Base-by-base conservation (phyloP, 306 rosid genomes). In the Glycine latifolia region DNA sequence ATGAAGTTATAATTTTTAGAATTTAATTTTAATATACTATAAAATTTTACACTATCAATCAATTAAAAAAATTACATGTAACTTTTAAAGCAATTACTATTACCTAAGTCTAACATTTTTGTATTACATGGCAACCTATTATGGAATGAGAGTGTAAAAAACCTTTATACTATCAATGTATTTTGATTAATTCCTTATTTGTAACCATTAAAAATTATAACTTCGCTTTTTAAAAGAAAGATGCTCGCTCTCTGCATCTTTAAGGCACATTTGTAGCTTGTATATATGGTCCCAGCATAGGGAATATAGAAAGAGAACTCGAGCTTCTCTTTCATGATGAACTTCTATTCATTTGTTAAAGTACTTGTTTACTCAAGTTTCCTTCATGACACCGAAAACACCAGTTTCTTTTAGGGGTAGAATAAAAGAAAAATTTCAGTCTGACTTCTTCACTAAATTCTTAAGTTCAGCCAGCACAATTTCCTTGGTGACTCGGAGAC, bases 271-370 rank as follows among this genome's bases (percentile, higher is more conserved):
- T 77, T 63, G 13, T 63, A 31, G 20, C 39, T 59, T 59, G 49
- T 35, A 63, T 59, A 68, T 12, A 20, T 35, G 33, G 35, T 56
- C 43, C 53, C 12, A 66, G 67, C 75, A 49, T 14, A 54, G 37
- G 54, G 76, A 75, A 35, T 53, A 11, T 4, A 82, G 55, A 56
- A 37, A n/a, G 2, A 31, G 35, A 76, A 33, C 37, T 59, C 37
- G 7, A 31, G 48, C 16, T 63, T 77, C 59, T 9, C 39, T 77
- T 56, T 17, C 75, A 41, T 11, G 31, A 43, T 78, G 79, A 77
- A 77, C 54, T 52, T 49, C 65, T 52, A 52, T 77, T 52, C 11
- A 66, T 66, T 65, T 54, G n/a, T 35, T 7, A 62, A 35, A 26
- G 73, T 37, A 48, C 14, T 43, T n/a, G 13, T 77, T 15, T 48